Base-by-base conservation (phyloP, 2,329 filamentous ascomycete species). In the Colletotrichum lindemuthianum region DNA sequence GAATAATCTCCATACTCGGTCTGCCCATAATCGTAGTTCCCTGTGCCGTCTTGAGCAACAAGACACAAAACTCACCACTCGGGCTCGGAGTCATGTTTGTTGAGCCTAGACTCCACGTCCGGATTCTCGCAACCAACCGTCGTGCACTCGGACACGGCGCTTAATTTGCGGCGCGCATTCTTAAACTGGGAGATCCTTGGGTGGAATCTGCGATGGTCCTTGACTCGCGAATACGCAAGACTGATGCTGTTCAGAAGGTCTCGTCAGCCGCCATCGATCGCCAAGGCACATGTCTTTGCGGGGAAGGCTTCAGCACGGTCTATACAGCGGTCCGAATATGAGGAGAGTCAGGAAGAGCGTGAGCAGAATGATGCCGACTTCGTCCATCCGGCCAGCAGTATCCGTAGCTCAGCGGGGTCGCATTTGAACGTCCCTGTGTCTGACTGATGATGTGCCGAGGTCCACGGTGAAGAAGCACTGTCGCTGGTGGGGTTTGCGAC, bases 81-180 rank as follows among this genome's bases (percentile, higher is more conserved):
- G 9, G 53, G 53, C 12, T 37, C 48, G 11, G 49, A 43, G 15
- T 66, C 63, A 39, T 50, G 36, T 34, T 47, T 53, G 13, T 59
- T 49, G 2, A 59, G 33, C 11, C 49, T 36, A 41, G 63, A 59
- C 44, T 66, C 59, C 13, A 63, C 15, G 24, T 63, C 63, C 67
- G 48, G 56, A 45, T 63, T 47, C 40, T 47, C 61, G 40, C 50
- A 57, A 13, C 58, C 24, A 9, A 16, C 58, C 36, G 60, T 32
- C 59, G 67, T 69, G 40, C 68, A 69, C 12, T 73, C 73, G 4
- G 73, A 72, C 12, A 76, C 74, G 13, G 70, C 69, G 50, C 66
- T 72, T 15, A 76, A 68, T 52, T 75, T 75, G 40, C 68, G 70
- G 6, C 72, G 71, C 1, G 74, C 74, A 44, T 69, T 51, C 41